Evolutionary conservation across 1,139 yeast genomes (phyloP), one percentile per base, ranked within the genome.

Genomic region (Eremothecium coryli): DNA sequence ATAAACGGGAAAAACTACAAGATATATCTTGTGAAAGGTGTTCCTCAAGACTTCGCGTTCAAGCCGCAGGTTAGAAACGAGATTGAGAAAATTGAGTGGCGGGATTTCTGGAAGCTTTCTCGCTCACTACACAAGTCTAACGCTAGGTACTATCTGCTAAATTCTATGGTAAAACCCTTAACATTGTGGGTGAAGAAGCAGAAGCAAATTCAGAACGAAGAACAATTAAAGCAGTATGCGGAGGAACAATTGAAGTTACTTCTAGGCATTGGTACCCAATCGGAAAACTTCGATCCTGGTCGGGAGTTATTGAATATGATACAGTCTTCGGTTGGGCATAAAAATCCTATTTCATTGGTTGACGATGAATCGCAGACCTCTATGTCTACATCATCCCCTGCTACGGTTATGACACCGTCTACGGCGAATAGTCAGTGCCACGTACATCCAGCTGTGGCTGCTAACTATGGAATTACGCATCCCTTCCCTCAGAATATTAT

Each of bases 51-150:
- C 44, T 73, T 73, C 29, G 59, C 61, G 22, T 93, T 90, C 50
- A 73, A 68, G 43, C 96, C 98, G 1, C 66, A 71, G 40, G 95
- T 85, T 2, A 71, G 95, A 50, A 82, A 82, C 54, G 99, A 93
- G 60, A 90, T 93, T 45, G 72, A 76, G 22, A 70, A 70, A 38
- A 76, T 79, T 33, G 69, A 71, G 49, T 79, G 88, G 88, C 69
- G 65, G 40, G 71, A 68, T 41, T 65, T 78, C 37, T 70, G 65
- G 36, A 54, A 50, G 38, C 49, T 49, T 38, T 58, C 46, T 35
- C 59, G 38, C 36, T 37, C 54, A n/a, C 39, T 51, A 30, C 39
- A 52, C 29, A 44, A 46, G 23, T 61, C 61, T 30, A 47, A 64
- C 38, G 60, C 71, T 54, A 60, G 66, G 32, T 77, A 61, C 45